These are phyloP conservation scores for Calonectria leucothoes DNA, from an alignment of 2,329 filamentous ascomycete species.

Conservation along the genomic window DNA sequence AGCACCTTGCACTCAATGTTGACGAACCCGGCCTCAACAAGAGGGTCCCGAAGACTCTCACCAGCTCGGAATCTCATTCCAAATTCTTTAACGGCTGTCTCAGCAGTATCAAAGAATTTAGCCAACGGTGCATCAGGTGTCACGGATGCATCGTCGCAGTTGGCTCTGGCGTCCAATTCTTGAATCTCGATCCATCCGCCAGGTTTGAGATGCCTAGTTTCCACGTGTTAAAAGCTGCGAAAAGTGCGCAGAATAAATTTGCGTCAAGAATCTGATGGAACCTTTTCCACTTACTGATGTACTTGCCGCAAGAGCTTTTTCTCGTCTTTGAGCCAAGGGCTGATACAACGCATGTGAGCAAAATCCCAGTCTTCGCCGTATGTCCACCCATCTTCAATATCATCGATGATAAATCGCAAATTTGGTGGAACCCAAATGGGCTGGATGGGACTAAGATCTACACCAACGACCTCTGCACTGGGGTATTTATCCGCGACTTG, in stretches of 20 bases:
- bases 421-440: constrained; percentile 53
- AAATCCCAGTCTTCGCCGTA: constrained; percentile 34
- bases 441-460: constrained; percentile 41
- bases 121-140: constrained; percentile 44
- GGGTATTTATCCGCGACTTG: constrained; percentile 41
- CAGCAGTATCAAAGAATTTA: constrained; percentile 38
- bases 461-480: constrained; percentile 34
- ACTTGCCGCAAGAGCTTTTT: constrained; percentile 31
- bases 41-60: constrained; percentile 19
- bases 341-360: constrained; percentile 39
- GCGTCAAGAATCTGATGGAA: background rate
- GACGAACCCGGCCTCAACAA: constrained; percentile 32
- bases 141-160: constrained; percentile 54
- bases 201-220: constrained; percentile 30
- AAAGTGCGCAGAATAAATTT: background rate
- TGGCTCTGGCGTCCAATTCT: constrained; percentile 51
- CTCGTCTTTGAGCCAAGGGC: constrained; percentile 34
- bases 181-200: constrained; percentile 42
- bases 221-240: background rate
- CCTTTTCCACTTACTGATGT: constrained; percentile 19
- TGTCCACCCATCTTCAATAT: constrained; percentile 62
- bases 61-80: constrained; percentile 47
- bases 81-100: constrained; percentile 40
- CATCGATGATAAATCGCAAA: constrained; percentile 52
- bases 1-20: constrained; percentile 33